Evolutionary conservation across 257 asterid genomes (phyloP), one percentile per base, ranked within the genome.

Genomic region (Solanum ossicruentum): DNA sequence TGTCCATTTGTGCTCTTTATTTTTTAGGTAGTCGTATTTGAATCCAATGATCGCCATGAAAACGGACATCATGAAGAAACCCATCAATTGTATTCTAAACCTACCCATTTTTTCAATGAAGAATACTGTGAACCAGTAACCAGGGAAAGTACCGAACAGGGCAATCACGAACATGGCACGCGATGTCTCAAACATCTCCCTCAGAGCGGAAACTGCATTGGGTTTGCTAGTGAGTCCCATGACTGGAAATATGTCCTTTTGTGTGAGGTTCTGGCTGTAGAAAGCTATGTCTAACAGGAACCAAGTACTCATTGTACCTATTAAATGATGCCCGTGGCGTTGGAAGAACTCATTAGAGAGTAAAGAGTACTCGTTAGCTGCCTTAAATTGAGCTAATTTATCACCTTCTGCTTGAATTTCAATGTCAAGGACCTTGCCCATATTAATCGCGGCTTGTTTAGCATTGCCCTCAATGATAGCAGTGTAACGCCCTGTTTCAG

Each of bases 31-130:
- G 11, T 61, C 15, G 49, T 92, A 90, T 12, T 93, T 93, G n/a
- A 92, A n/a, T 45, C 93, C 94, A 0, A 92, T 17, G 0, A 88
- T 91, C 10, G 91, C 87, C 94, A 90, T 92, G 57, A 92, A 92
- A 16, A 92, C 93, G 0, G 94, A 89, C 94, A 92, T 92, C 93
- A 92, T 90, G 87, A 92, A 90, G 77, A 92, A 92, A 1, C 94
- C 94, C 94, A 90, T 87, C 11, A 90, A 4, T 52, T 91, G 94
- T 66, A 91, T 91, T 1, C 89, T 80, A 69, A 89, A 92, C 13
- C 94, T 41, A 0, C 94, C 94, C 6, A 92, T 88, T 57, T 2
- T 87, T 28, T 90, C 93, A 51, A 92, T 92, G 57, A 92, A 82
- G 5, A 83, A 41, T 12, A 92, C 94, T 0, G 94, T 92, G 81